Conservation (phyloP, 2,329 filamentous ascomycete genomes). For the Exophiala dermatitidis region DNA sequence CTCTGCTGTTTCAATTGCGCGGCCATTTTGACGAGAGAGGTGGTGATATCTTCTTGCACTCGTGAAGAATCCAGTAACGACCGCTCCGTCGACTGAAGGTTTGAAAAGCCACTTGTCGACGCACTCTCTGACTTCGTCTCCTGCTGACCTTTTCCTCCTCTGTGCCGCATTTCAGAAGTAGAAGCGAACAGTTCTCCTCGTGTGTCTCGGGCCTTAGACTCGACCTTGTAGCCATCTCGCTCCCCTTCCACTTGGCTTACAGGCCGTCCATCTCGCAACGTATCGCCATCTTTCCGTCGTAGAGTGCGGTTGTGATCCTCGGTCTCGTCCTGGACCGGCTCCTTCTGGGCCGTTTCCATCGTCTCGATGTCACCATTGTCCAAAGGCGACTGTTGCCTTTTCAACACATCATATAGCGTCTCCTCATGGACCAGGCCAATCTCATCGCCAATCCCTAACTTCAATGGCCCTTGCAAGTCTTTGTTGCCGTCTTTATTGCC, state of each 20-base stretch:
- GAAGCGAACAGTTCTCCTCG: conserved; percentile 17
- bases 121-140: conserved; percentile 7
- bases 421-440: conserved; percentile 7
- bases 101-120: conserved; percentile 30
- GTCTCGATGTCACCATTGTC: background rate
- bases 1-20: conserved; percentile 35
- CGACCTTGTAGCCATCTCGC: background rate
- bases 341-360: too few relatives aligned
- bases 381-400: conserved; percentile 5
- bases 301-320: too few relatives aligned
- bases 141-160: conserved; percentile 10
- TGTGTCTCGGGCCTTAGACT: background rate
- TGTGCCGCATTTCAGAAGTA: conserved; percentile 17
- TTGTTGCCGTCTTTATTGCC: background rate
- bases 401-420: conserved; percentile 20
- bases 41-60: conserved; percentile 77
- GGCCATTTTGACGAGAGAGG: conserved; percentile 74
- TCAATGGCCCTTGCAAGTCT: conserved; percentile 5
- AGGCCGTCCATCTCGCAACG: conserved; percentile 11
- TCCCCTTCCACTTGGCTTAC: conserved; percentile 4
- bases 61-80: conserved; percentile 67
- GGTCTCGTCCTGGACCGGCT: too few relatives aligned
- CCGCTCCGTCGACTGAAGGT: conserved; percentile 52
- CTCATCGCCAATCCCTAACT: conserved; percentile 12
- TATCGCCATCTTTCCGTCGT: conserved; percentile 1